Evolutionary conservation across 2,329 filamentous ascomycete genomes (phyloP).

Genomic region (Cercospora brassicicola): DNA sequence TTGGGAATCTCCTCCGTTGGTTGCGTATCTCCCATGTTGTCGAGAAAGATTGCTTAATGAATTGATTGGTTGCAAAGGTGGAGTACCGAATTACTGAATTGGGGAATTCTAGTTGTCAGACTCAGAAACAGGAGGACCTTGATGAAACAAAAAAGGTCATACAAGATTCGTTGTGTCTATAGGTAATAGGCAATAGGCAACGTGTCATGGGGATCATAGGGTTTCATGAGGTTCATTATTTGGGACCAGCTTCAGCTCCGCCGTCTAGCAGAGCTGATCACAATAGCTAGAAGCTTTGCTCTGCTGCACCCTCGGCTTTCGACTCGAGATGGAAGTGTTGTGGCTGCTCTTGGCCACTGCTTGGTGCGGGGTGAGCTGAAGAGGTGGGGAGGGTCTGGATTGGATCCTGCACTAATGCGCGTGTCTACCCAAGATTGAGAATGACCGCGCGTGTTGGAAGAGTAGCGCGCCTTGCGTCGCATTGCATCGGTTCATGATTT

Average conservation of each 20-base stretch:
- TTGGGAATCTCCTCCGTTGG: conserved; percentile 45
- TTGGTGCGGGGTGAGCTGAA: not conserved
- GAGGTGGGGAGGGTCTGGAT: not conserved
- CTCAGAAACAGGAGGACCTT: not conserved
- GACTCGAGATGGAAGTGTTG: not conserved
- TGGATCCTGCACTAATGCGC: not conserved
- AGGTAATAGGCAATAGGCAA: not conserved
- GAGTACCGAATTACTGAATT: not conserved
- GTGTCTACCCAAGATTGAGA: not conserved
- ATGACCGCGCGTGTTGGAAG: not conserved
- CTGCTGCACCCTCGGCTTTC: not conserved
- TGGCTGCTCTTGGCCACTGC: not conserved
- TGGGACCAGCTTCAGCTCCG: not conserved
- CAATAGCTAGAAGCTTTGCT: not conserved
- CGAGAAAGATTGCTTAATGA: not conserved
- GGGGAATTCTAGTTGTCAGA: not conserved
- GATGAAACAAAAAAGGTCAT: not conserved
- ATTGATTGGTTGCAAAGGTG: not conserved
- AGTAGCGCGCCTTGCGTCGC: not conserved
- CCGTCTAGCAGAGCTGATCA: not conserved
- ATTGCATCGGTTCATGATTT: not conserved
- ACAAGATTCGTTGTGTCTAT: not conserved
- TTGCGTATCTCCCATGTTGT: conserved; percentile 24
- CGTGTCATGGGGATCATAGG: not conserved
- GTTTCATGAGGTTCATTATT: not conserved